These are phyloP conservation scores for Phytophthora pini DNA, from an alignment of 352 stramenopile species.

Conservation along the genomic window DNA sequence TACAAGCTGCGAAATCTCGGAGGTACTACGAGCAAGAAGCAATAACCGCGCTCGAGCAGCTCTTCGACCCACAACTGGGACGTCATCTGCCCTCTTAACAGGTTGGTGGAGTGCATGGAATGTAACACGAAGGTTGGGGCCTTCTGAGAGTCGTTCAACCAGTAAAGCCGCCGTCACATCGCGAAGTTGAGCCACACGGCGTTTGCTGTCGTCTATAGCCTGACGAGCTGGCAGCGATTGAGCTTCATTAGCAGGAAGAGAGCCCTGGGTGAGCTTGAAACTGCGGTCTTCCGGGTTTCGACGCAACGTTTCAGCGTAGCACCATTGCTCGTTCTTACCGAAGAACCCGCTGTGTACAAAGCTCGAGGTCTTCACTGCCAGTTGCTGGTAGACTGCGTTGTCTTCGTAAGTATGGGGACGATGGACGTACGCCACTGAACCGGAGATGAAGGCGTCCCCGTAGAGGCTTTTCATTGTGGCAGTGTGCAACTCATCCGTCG, in stretches of 20 bases:
- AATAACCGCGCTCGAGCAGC: constrained; percentile 24
- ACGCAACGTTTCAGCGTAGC: constrained; percentile 41
- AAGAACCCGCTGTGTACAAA: constrained; percentile 43
- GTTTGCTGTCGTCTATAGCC: constrained; percentile 11
- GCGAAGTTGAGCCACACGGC: constrained; percentile 48
- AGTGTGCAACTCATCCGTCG: constrained; percentile 24
- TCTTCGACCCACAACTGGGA: constrained; percentile 2
- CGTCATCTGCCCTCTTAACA: not conserved
- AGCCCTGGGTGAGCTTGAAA: constrained; percentile 35
- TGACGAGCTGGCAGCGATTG: constrained; percentile 18
- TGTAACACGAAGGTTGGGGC: constrained; percentile 36
- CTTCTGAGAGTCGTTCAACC: constrained; percentile 35
- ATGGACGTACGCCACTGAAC: constrained; percentile 33
- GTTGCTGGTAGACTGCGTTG: constrained; percentile 18
- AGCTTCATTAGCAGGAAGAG: constrained; percentile 13
- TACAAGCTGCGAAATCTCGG: constrained; percentile 29
- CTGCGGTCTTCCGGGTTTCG: constrained; percentile 15
- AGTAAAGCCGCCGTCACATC: constrained; percentile 37
- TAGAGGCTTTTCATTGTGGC: constrained; percentile 46
- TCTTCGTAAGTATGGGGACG: constrained; percentile 10
- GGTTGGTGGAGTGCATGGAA: constrained; percentile 43
- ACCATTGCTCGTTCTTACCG: constrained; percentile 53
- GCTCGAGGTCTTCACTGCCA: constrained; percentile 39
- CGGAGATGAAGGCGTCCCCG: constrained; percentile 39
- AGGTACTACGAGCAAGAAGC: constrained; percentile 25